Evolutionary conservation across 2,329 filamentous ascomycete genomes (phyloP), one percentile per base, ranked within the genome.

Genomic region (Endocalyx cinctus): DNA sequence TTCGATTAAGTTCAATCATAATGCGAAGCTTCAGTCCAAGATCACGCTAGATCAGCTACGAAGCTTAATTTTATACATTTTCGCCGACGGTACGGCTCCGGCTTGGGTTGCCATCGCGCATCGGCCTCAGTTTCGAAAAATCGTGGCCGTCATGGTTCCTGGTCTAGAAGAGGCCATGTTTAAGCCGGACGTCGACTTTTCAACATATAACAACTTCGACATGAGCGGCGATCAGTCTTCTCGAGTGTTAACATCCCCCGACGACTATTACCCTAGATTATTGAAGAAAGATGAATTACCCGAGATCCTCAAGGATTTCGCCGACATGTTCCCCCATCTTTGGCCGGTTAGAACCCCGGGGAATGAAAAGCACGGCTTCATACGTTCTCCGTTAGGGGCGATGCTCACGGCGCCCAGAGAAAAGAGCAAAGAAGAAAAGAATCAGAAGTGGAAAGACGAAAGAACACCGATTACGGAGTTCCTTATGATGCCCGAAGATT

Each of bases 131-230:
- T 79, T 84, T 48, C 67, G 77, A 43, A 94, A 92, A 62, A 83
- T 94, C 18, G 89, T 97, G 18, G 77, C 86, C 25, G 66, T 98
- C 45, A 90, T 96, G 84, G 80, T 96, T 10, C 92, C 92, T 10
- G 92, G 92, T 0, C 64, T 98, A 16, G 90, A 97, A 55, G 77
- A 87, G 51, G 84, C 79, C 42, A 92, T 97, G 84, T 94, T 97
- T 63, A 77, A 84, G 57, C 71, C 76, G 10, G 54, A 61, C 23
- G 67, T 72, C 23, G 63, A 78, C 43, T 71, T 70, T 30, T 54
- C 60, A 8, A 60, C 54, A 2, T 77, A 70, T 49, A 66, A 69
- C 27, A 54, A 63, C 16, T 41, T 46, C 41, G 43, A 42, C 34
- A 34, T 50, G 30, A 48, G 55, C 15, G 46, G 50, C 36, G 39